Base-by-base conservation (phyloP, 176 grass and related monocot genomes). In the Oryza punctata region DNA sequence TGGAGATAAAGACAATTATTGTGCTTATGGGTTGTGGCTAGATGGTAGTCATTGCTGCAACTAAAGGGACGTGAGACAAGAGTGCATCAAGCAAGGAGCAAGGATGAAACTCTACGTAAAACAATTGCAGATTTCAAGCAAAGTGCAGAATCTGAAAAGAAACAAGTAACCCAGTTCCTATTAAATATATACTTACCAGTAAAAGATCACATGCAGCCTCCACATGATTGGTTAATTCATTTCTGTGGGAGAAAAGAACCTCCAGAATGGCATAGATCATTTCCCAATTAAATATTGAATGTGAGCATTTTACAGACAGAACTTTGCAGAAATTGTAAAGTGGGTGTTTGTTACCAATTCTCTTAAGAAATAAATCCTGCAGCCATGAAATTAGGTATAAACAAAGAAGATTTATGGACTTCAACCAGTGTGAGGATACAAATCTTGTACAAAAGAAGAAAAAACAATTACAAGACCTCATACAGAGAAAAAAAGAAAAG, bases 351-450 rank as follows among this genome's bases (percentile, higher is more conserved):
- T 68, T 89, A 69, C 91, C 93, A 38, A 95, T 93, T 81, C 79
- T 90, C 87, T 93, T 98, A 60, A 95, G 88, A 87, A 98, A 91
- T n/a, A 85, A 89, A 82, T 84, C 96, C 96, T 98, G 83, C 66
- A 87, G 73, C 27, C 68, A 89, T 63, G n/a, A 54, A 67, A 10
- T 91, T 35, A 91, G 89, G 67, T 16, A 78, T 27, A 43, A 78
- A 38, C 16, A 10, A 46, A 70, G 21, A 33, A 66, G 7, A 82
- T 59, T 78, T 79, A 27, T 81, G n/a, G 72, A 82, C 46, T 76
- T 50, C 59, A 80, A 26, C 7, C 23, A 76, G 29, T 12, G n/a
- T 35, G 57, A 81, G 11, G 66, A 77, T 63, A 82, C 4, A 78
- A 67, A 50, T 33, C 23, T 79, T 54, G 6, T 57, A 7, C 5